Evolutionary conservation across 345 rosid species (phyloP).

Genomic region (Dipteronia sinensis): DNA sequence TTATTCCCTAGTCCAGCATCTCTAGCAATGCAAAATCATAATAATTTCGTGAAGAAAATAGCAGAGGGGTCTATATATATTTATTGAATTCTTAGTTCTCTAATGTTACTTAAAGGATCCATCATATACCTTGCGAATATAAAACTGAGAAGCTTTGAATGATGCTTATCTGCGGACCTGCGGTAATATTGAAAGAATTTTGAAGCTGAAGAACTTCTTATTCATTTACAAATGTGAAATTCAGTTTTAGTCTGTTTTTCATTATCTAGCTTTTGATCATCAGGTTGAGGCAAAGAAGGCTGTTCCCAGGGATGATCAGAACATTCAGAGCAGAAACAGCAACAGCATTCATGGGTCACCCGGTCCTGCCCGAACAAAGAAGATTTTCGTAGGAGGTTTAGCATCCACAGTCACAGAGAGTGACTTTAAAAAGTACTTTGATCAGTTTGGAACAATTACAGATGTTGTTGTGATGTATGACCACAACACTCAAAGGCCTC

Average conservation of each 20-base stretch:
- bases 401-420: conserved; percentile 79
- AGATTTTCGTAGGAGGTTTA: conserved; percentile 95
- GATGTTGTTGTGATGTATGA: conserved; percentile 97
- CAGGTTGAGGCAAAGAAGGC: conserved; percentile 99
- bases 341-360: conserved; percentile 63
- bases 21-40: background rate
- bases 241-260: conserved; percentile 6
- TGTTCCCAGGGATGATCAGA: conserved; percentile 86
- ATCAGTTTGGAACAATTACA: conserved; percentile 78
- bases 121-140: background rate
- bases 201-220: background rate
- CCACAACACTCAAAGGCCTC: conserved; percentile 88
- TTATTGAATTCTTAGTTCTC: background rate
- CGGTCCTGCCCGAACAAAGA: conserved; percentile 64
- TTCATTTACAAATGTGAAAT: background rate
- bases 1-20: background rate
- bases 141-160: conserved; percentile 14
- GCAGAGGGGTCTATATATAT: background rate
- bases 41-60: background rate
- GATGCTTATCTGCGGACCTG: conserved; percentile 9
- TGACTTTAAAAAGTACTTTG: conserved; percentile 80
- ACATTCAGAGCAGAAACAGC: conserved; percentile 52
- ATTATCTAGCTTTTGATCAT: conserved; percentile 16
- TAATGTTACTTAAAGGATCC: background rate
- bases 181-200: background rate